Evolutionary conservation across 495 filamentous ascomycete genomes (phyloP), one percentile per base, ranked within the genome.

Genomic region (Trichoderma orchidacearum): DNA sequence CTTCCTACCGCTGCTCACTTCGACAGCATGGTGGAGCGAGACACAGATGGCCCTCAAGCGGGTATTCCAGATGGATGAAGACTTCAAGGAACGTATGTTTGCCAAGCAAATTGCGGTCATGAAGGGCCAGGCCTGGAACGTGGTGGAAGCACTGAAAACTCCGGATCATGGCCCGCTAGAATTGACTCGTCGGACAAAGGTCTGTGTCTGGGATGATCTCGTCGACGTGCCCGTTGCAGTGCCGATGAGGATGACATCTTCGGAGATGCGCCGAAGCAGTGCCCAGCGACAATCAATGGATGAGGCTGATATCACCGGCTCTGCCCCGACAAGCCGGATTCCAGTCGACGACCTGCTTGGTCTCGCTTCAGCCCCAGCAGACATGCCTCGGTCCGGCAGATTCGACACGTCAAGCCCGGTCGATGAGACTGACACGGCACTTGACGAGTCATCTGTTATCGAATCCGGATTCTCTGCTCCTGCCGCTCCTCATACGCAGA

Each of bases 81-180:
- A 97, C 69, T 98, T 98, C 67, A 88, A 97, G 63, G 93, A 98
- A 70, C 84, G 86, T 68, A 98, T 98, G 93, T 98, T 94, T 69
- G 89, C 89, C 17, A 79, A 86, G 54, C 93, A 98, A 64, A 95
- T 97, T 51, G 92, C 94, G 1, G 93, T 98, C 36, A 93, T 98
- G 87, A 98, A 98, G 72, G 93, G 93, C 4, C 93, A 98, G 64
- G 93, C 94, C 8, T 98, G 91, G 88, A 98, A 98, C 68, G 93
- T 98, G 2, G 90, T 98, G 8, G 93, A 98, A 72, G 96, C 92
- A 11, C 74, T 98, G 53, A 98, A 98, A 65, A 85, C 84, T 3
- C 76, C 79, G 1, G 94, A 96, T 67, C 92, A 96, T 61, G 93
- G 93, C 1, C 93, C 93, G 1, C 75, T 98, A 17, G 93, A 98